A percentile compares a stretch with the other conserved stretches of the same genome.
These are phyloP conservation scores for Epichloe uncinata DNA, from an alignment of 2,329 filamentous ascomycete species.

Conservation along the genomic window DNA sequence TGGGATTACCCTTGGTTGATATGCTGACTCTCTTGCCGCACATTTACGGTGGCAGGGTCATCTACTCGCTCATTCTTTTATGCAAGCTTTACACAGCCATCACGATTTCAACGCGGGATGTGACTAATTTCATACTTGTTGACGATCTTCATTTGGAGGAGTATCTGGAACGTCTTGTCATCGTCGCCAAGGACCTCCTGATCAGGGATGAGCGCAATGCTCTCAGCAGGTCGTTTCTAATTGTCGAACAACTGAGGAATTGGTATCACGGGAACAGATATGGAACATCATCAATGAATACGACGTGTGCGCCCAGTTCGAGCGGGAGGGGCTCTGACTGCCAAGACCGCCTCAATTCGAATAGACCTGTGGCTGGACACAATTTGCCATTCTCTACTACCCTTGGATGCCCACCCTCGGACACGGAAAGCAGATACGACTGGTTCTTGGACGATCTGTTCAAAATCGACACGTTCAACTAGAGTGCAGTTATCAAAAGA, in stretches of 20 bases:
- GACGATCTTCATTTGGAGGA: constrained; percentile 1
- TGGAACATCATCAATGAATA: background rate
- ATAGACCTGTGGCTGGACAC: background rate
- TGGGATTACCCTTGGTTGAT: background rate
- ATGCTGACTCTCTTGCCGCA: constrained; percentile 2
- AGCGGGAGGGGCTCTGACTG: background rate
- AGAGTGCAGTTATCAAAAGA: background rate
- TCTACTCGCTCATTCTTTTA: constrained; percentile 2
- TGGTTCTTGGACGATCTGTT: constrained; percentile 1
- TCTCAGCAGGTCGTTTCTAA: background rate
- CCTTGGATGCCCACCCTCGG: too few species aligned
- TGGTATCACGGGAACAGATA: constrained; percentile 1
- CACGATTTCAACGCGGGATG: background rate
- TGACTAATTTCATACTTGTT: background rate
- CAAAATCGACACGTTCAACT: background rate
- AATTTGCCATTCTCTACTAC: background rate
- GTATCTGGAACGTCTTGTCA: constrained; percentile 1
- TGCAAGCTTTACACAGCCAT: constrained; percentile 3
- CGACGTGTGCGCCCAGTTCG: background rate
- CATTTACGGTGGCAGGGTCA: constrained; percentile 3
- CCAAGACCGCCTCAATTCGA: background rate
- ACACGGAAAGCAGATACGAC: background rate
- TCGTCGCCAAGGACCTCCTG: constrained; percentile 1
- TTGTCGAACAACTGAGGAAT: constrained; percentile 2
- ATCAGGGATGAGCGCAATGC: background rate